Evolutionary conservation across 73 alveolate species (phyloP), one percentile per base, ranked within the genome.

Genomic region (Paramecium tetraurelia): DNA sequence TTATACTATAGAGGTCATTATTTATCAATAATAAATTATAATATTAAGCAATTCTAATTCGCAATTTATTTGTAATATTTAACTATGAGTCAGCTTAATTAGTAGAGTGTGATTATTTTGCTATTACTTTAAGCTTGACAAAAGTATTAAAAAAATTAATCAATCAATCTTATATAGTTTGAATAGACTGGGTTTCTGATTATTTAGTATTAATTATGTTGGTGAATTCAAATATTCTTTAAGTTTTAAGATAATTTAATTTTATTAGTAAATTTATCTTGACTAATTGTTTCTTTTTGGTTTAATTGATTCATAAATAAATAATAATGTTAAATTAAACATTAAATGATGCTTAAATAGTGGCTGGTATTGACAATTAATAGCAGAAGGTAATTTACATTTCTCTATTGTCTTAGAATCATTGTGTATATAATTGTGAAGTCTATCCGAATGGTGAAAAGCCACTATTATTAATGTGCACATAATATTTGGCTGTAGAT

Each of bases 381-480:
- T 44, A 80, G 46, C 22, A 7, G 36, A 80, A 80, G 14, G 90
- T 80, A 48, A 2, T 40, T 80, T 5, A 4, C 0, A 2, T 10
- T 2, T 31, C 3, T 44, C 48, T 40, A 53, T 18, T n/a, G 7
- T 22, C 9, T 8, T 27, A 80, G 90, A 46, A 24, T 18, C 53
- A 2, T 8, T 80, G 90, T 22, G 12, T 24, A 11, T 80, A 16
- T 46, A 41, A 80, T 40, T 20, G 20, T 44, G 70, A 40, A 33
- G 33, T 24, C 2, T 40, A 48, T 41, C 18, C 27, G 0, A 18
- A 44, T 24, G 35, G 33, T 43, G 90, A 41, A 22, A 80, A 80
- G 22, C 90, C 90, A 80, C 29, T 80, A 44, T 8, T 80, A 11
- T 35, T 80, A 24, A 80, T 46, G 41, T 80, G 90, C 24, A 80